Base-by-base conservation (phyloP, 2,329 filamentous ascomycete species). In the Chrysoporthe puriensis region DNA sequence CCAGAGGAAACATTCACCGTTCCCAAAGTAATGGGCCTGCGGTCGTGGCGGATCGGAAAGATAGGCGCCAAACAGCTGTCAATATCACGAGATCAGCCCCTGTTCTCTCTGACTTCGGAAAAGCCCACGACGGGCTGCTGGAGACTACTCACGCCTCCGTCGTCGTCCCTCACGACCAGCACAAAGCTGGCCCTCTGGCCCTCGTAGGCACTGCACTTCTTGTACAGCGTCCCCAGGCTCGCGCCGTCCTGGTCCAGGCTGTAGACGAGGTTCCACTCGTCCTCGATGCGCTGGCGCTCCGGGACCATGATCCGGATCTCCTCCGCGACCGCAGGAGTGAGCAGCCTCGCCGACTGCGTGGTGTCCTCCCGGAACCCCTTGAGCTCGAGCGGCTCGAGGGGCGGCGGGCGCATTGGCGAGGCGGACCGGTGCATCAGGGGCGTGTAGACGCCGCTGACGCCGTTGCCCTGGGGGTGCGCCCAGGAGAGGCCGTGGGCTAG, bases 1-100 rank as follows among this genome's bases (percentile, higher is more conserved):
- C 93, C 93, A 96, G 71, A 96, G 87, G 78, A 96, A 99, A 79
- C 95, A 98, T 79, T 99, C 96, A 74, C 96, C 96, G 14, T 93
- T 97, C 74, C 96, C 96, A 78, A 92, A 99, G 83, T 97, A 99
- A 71, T 94, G 91, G 2, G 93, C 81, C 1, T 88, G 84, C 0
- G 93, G 92, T 73, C 91, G 92, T 13, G 95, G 94, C 62, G 91
- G 85, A 77, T 99, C 95, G 63, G 93, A 96, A 64, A 98, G 88
- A 78, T 98, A 98, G 64, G 94, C 94, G 75, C 96, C 96, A 77
- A 99, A 99, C 54, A 93, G 86, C 86, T 90, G 71, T 3, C 21
- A 18, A 21, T 44, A 34, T 18, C 9, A 8, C 42, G 26, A 54
- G 58, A 46, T 26, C 26, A 18, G 40, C 46, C 44, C 18, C 14